Evolutionary conservation across 495 filamentous ascomycete species (phyloP), one percentile per base, ranked within the genome.

Genomic region (Acidomyces sp.): DNA sequence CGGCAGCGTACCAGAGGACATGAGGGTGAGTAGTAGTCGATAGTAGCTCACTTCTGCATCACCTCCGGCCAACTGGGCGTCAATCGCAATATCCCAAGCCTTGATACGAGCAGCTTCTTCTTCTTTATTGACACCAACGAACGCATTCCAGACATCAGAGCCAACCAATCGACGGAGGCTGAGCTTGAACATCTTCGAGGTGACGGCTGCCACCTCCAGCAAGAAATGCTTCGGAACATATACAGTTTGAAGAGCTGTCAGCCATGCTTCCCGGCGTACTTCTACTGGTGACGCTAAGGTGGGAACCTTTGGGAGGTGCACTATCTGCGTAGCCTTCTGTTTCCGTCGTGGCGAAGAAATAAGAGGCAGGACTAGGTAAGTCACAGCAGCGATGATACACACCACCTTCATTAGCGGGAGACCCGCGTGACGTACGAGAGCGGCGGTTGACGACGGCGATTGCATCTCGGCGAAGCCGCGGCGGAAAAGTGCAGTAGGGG

Each of bases 51-150:
- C 80, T 55, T 93, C 82, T 4, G 77, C 71, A 62, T 96, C 88
- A 24, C 88, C 88, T 24, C 88, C 88, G n/a, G 84, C 81, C 6
- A 96, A 73, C 55, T 95, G 88, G 40, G 88, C 87, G 61, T 96
- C 88, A 34, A 94, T 72, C 23, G 88, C 88, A 53, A 94, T 94
- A 30, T 80, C 72, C 88, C 88, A 96, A 0, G 86, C 85, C 62
- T 92, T 93, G 46, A 92, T 72, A 20, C 88, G 72, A 10, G 84
- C 86, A 29, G 68, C 73, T 59, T 95, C 88, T 49, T 93, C 75
- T 36, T 94, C 85, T 50, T 82, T 76, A 10, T 78, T 90, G 24
- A 80, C 71, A 1, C 86, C 83, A 3, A 82, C 85, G 15, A 87
- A 60, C 53, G 74, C 68, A 31, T 84, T 75, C 57, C 87, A 96